Conservation (phyloP, 768 basidiomycete species). For the Cystobasidium tubakii region DNA sequence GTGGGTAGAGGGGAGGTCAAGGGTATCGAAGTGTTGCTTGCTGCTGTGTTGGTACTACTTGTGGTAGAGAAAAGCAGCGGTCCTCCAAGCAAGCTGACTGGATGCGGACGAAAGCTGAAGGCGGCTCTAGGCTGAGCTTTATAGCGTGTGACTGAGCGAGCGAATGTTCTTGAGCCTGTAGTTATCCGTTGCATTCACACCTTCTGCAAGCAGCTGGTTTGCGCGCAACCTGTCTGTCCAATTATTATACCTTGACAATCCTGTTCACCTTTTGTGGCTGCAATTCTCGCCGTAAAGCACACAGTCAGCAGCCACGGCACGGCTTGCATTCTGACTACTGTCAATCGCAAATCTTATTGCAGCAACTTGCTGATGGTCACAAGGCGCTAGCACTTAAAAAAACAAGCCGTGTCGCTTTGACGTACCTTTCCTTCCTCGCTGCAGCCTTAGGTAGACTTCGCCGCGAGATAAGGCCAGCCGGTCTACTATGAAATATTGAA, state of each 20-base stretch:
- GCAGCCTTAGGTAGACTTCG: neutral
- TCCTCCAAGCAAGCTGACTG: conserved; percentile 10
- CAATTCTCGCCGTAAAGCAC: neutral
- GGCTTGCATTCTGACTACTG: neutral
- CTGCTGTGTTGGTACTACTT: neutral
- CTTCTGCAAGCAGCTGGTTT: neutral
- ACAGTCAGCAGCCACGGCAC: neutral
- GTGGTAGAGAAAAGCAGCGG: neutral
- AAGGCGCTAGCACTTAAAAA: neutral
- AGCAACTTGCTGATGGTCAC: neutral
- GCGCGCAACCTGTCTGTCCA: too few relatives aligned
- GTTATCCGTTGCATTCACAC: conserved; percentile 1
- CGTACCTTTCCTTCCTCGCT: neutral
- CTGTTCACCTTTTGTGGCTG: too few relatives aligned
- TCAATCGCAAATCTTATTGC: neutral
- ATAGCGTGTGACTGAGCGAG: neutral
- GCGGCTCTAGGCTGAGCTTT: neutral
- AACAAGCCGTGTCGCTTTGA: neutral
- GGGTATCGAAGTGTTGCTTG: neutral
- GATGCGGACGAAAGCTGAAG: neutral
- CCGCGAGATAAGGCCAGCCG: neutral
- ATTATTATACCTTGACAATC: too few relatives aligned
- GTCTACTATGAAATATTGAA: neutral
- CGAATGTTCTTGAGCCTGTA: neutral
- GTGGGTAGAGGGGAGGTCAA: neutral